Base-by-base conservation (phyloP, 2,329 filamentous ascomycete species). In the Nemania sp. region DNA sequence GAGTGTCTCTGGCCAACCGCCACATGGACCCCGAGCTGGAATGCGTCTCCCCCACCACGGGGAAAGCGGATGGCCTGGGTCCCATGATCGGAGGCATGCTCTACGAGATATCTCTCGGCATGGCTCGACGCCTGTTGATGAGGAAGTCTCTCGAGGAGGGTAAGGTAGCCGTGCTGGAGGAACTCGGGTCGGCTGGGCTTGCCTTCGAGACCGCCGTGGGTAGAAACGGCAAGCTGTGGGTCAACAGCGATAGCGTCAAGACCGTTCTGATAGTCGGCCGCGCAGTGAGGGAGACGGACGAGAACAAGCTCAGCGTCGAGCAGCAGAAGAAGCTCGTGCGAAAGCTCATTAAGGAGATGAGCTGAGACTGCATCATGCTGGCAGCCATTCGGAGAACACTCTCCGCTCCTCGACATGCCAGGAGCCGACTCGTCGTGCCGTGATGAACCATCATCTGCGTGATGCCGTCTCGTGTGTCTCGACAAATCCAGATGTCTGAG, bases 131-230 rank as follows among this genome's bases (percentile, higher is more conserved):
- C 54, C 76, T 96, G 64, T 82, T 97, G 76, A 83, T 86, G 77
- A 81, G 84, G 51, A 85, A 84, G 68, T 82, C 83, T 43, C 80
- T 80, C 13, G 82, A 85, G 53, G 81, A 84, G 54, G 89, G 88
- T 15, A 85, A 84, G 20, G 76, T 97, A 7, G 84, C 87, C 3
- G 83, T 97, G 25, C 76, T 98, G 58, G 91, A 96, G 65, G 90
- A 92, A 71, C 78, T 98, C 13, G 93, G 89, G 2, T 75, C 73
- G 2, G 87, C 88, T 59, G 94, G 91, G 55, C 77, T 97, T 13
- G 87, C 90, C 18, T 99, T 98, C 74, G 95, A 99, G 80, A 90
- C 96, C 61, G 94, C 94, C 0, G 90, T 97, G 9, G 95, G 95
- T 17, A 86, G 92, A 71, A 99, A 99, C 75, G 95, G 95, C 42